These are phyloP conservation scores for Letharia columbiana DNA, from an alignment of 495 filamentous ascomycete species.

Conservation along the genomic window DNA sequence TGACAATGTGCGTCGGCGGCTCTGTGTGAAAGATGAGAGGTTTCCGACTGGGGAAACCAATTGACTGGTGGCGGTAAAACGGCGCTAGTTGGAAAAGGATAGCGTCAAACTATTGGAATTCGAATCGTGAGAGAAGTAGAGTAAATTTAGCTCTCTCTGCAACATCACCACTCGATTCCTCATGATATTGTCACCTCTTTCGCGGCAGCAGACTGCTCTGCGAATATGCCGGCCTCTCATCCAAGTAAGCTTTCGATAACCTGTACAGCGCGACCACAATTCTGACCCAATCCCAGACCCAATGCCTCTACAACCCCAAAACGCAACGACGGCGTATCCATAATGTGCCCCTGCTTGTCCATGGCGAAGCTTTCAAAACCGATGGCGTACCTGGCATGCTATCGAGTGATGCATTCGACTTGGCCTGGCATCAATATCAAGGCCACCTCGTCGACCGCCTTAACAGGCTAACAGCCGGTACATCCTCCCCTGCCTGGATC, in stretches of 20 bases:
- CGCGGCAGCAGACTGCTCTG: constrained; percentile 45
- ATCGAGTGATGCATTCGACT: constrained; percentile 54
- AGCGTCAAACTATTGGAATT: constrained; percentile 6
- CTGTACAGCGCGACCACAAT: not conserved
- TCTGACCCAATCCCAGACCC: constrained; percentile 14
- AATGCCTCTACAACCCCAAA: constrained; percentile 22
- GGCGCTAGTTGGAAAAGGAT: constrained; percentile 6
- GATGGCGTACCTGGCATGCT: constrained; percentile 62
- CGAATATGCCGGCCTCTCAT: constrained; percentile 27
- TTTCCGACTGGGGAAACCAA: not conserved
- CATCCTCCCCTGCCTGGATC: constrained; percentile 19
- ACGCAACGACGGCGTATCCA: constrained; percentile 39
- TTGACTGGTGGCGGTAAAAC: constrained; percentile 15
- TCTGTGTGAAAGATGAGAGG: constrained; percentile 13
- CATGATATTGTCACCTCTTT: constrained; percentile 45
- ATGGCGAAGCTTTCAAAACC: constrained; percentile 42
- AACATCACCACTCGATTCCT: constrained; percentile 12
- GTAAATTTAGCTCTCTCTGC: constrained; percentile 17
- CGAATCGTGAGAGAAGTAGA: not conserved
- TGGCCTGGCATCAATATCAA: constrained; percentile 82
- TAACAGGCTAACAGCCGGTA: constrained; percentile 66
- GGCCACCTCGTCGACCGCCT: constrained; percentile 60
- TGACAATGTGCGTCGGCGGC: constrained; percentile 6
- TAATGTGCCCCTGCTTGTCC: constrained; percentile 48
- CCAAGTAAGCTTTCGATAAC: constrained; percentile 10